Conservation (phyloP, 2,329 filamentous ascomycete genomes). For the Zymoseptoria tritici region DNA sequence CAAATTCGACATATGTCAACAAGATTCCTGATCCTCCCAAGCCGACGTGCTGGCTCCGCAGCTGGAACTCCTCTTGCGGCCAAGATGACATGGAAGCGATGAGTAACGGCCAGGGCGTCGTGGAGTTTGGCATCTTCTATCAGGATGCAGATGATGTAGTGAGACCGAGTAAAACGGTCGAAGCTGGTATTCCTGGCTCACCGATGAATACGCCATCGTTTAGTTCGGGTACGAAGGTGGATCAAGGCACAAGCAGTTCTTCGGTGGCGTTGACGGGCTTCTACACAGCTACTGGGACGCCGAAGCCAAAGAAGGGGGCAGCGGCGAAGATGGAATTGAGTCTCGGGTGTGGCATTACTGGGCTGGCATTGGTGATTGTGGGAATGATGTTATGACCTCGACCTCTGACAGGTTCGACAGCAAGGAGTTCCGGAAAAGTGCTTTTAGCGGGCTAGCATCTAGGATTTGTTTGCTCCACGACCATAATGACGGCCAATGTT, state of each 20-base stretch:
- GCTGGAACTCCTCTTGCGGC: slow-evolving; percentile 46
- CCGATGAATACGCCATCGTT: slow-evolving; percentile 19
- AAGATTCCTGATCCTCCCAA: slow-evolving; percentile 34
- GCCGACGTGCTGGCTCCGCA: slow-evolving; percentile 55
- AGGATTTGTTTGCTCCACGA: not conserved
- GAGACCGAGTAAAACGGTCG: slow-evolving; percentile 27
- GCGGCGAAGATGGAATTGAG: slow-evolving; percentile 24
- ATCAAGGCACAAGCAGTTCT: slow-evolving; percentile 5
- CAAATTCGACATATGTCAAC: slow-evolving; percentile 49
- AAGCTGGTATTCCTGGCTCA: slow-evolving; percentile 27
- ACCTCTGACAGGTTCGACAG: not conserved
- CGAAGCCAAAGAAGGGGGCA: slow-evolving; percentile 17
- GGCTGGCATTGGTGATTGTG: not conserved
- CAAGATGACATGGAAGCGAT: slow-evolving; percentile 45
- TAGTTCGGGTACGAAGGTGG: slow-evolving; percentile 2
- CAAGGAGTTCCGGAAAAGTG: not conserved
- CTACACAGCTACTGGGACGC: slow-evolving; percentile 33
- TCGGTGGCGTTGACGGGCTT: slow-evolving; percentile 28
- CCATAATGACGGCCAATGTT: not conserved
- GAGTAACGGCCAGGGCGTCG: slow-evolving; percentile 44
- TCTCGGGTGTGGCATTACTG: not conserved
- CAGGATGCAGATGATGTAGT: slow-evolving; percentile 32
- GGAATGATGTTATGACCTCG: not conserved
- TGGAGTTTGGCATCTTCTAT: slow-evolving; percentile 55
- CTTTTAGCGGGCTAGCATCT: not conserved